Conservation (phyloP, 805 yeast genomes). For the Candida quercuum region DNA sequence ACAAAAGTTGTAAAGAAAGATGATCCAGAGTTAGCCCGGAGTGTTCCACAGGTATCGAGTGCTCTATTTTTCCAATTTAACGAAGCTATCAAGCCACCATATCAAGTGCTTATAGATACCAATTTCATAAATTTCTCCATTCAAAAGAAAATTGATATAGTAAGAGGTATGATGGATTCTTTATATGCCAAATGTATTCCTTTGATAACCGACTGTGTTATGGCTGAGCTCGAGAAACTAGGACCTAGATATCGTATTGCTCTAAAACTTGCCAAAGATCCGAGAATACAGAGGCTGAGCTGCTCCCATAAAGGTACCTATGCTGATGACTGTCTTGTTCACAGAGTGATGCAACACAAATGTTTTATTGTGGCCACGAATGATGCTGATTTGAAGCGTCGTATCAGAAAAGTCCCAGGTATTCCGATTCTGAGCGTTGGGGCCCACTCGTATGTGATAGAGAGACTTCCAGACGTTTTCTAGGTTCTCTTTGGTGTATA, state of each 20-base stretch:
- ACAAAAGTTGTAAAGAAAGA: conserved; percentile 37
- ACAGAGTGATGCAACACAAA: conserved; percentile 91
- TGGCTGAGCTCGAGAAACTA: conserved; percentile 94
- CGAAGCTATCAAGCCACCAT: conserved; percentile 95
- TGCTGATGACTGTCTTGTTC: conserved; percentile 96
- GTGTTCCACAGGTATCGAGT: conserved; percentile 90
- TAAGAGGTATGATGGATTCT: conserved; percentile 96
- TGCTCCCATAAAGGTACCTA: conserved; percentile 95
- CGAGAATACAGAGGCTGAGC: conserved; percentile 78
- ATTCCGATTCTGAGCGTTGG: conserved; percentile 97
- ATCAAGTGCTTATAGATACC: conserved; percentile 92
- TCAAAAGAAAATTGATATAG: conserved; percentile 90
- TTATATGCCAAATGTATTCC: conserved; percentile 94
- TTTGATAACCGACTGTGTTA: conserved; percentile 91
- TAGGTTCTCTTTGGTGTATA: conserved; percentile 28
- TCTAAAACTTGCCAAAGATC: conserved; percentile 86
- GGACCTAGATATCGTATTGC: conserved; percentile 96
- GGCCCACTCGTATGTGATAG: conserved; percentile 85
- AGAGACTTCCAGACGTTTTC: conserved; percentile 92
- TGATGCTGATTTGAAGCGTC: conserved; percentile 92
- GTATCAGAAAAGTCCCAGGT: conserved; percentile 95
- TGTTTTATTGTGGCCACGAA: conserved; percentile 97
- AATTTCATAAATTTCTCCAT: conserved; percentile 95
- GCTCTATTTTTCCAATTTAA: conserved; percentile 94
- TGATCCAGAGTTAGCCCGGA: conserved; percentile 73